A percentile compares a stretch with the other conserved stretches of the same genome.
Evolutionary conservation across 2,329 filamentous ascomycete species (phyloP).

Genomic region (Metarhizium guizhouense): DNA sequence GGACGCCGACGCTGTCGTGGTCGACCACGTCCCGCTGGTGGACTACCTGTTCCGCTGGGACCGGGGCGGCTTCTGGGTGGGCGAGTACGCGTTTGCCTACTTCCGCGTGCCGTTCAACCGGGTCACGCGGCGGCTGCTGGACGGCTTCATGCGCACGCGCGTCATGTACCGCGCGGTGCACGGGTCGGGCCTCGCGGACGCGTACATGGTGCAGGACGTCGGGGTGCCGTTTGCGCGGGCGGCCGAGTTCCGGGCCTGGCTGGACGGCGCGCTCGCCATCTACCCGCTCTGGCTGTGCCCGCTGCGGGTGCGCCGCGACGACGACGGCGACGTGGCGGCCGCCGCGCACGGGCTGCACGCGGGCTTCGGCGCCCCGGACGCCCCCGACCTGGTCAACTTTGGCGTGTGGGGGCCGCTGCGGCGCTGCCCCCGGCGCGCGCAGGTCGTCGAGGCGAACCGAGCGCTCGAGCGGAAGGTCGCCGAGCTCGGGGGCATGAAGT

Average conservation of each 20-base stretch:
- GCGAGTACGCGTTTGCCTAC: slow-evolving; percentile 52
- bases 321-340: slow-evolving; percentile 16
- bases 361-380: slow-evolving; percentile 29
- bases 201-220: slow-evolving; percentile 58
- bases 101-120: slow-evolving; percentile 58
- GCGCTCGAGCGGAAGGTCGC: slow-evolving; percentile 50
- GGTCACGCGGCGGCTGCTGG: slow-evolving; percentile 50
- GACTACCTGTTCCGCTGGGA: slow-evolving; percentile 68
- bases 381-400: slow-evolving; percentile 45
- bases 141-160: slow-evolving; percentile 53
- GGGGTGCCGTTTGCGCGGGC: slow-evolving; percentile 36
- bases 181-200: slow-evolving; percentile 48
- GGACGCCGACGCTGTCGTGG: slow-evolving; percentile 11
- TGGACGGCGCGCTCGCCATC: slow-evolving; percentile 34
- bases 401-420: slow-evolving; percentile 49
- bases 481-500: slow-evolving; percentile 56
- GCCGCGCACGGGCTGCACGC: slow-evolving; percentile 38
- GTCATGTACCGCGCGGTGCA: slow-evolving; percentile 59
- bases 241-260: slow-evolving; percentile 37
- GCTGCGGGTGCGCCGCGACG: slow-evolving; percentile 33
- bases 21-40: slow-evolving; percentile 49
- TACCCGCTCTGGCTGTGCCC: slow-evolving; percentile 52
- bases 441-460: slow-evolving; percentile 47
- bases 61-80: slow-evolving; percentile 61
- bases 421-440: slow-evolving; percentile 19